Base-by-base conservation (phyloP, 345 rosid species). In the Aquilaria sinensis region DNA sequence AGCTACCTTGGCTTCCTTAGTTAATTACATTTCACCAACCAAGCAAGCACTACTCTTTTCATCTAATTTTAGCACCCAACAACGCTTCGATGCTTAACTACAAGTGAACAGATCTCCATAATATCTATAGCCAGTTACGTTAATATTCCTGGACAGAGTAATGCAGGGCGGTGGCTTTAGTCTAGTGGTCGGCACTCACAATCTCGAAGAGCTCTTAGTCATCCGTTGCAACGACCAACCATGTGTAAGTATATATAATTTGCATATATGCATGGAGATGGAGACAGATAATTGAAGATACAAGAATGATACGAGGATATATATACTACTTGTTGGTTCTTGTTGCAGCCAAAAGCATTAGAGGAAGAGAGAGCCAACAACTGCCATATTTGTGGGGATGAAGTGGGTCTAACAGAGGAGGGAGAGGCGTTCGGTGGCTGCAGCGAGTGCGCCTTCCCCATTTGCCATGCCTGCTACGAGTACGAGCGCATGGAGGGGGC, bases 401-500 rank as follows among this genome's bases (percentile, higher is more conserved):
- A 76, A 4, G 71, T 80, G 2, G 88, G 75, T 30, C 49, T 70
- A 30, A 70, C 75, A 0, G 75, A 15, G 6, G 83, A 80, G 2
- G 88, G 83, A 43, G 85, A 83, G 64, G 63, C 61, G 50, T 76
- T 80, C 16, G 77, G 78, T 29, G 88, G 83, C 33, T 83, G 88
- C 80, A 69, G 80, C 9, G 85, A 83, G 67, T 83, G 88, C 47
- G 89, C 84, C 10, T 83, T 83, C 57, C 85, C 85, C n/a, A 64
- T 84, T n/a, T 84, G 89, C 70, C 63, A 72, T 37, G 60, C 81
- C 65, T 84, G 89, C 65, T 84, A 84, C 11, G 85, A 81, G 52
- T 81, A 84, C 49, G 86, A 81, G 74, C 76, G 85, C 13, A 70
- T 61, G 7, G 89, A 84, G 66, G 89, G 85, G n/a, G 75, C 34